Percentiles rank a stretch among this genome's conserved stretches.
Conservation (phyloP, 148 eudicot species). For the Vaccinium myrtillus region DNA sequence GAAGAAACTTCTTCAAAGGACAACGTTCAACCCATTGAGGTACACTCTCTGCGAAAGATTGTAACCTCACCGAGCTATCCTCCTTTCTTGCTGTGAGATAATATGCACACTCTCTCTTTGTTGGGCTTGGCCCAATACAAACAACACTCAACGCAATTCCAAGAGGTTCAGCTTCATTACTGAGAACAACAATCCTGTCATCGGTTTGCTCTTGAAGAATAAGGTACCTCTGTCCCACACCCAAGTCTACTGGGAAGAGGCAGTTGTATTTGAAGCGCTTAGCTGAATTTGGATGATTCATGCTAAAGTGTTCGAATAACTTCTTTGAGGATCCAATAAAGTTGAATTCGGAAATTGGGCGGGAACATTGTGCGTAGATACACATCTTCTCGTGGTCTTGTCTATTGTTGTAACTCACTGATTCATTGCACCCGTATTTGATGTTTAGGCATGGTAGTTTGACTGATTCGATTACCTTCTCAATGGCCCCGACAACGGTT, state of each 20-base stretch:
- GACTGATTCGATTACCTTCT: constrained; percentile 67
- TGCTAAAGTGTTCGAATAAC: constrained; percentile 35
- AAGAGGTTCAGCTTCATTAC: constrained; percentile 10
- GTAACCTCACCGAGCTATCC: constrained; percentile 35
- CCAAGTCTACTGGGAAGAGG: constrained; percentile 24
- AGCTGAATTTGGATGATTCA: constrained; percentile 34
- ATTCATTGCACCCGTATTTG: constrained; percentile 56
- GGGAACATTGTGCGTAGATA: constrained; percentile 45
- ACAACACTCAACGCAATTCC: constrained; percentile 35
- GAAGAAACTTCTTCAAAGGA: constrained; percentile 33
- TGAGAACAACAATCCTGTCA: constrained; percentile 39
- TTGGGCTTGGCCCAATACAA: constrained; percentile 33
- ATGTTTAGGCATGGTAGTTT: constrained; percentile 45
- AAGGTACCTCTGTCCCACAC: constrained; percentile 22
- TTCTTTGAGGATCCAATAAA: constrained; percentile 42
- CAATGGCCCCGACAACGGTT: constrained; percentile 68
- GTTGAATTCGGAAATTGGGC: constrained; percentile 48
- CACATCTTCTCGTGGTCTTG: constrained; percentile 56
- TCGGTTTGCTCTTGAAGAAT: constrained; percentile 46
- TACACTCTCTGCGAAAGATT: constrained; percentile 34
- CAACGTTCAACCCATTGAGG: constrained; percentile 21
- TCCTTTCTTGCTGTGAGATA: constrained; percentile 32
- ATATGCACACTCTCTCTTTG: constrained; percentile 31
- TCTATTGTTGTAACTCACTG: constrained; percentile 41
- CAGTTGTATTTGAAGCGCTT: constrained; percentile 34